Percentiles rank a stretch among this genome's conserved stretches.
phyloP scores from a whole-genome alignment of 1,284 basidiomycete species.

The Phellinidium pouzarii region DNA sequence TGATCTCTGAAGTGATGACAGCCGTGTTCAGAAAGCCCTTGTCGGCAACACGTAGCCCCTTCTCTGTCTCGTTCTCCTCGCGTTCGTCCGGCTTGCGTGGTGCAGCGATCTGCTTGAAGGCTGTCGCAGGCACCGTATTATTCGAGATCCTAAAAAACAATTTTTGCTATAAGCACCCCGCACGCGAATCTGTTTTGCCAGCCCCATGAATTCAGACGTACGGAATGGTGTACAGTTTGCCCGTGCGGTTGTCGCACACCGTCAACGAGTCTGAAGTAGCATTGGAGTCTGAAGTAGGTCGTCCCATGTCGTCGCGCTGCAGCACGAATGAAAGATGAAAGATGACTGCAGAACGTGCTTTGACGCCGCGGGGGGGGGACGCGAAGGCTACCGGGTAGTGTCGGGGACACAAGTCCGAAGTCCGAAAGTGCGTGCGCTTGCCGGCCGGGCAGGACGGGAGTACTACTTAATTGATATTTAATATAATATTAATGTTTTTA shows the following conservation, averaged over 20 bases:
- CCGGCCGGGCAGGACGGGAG: too few species aligned
- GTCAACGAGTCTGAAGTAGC: constrained; percentile 43
- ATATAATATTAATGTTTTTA: too few species aligned
- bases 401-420: too few species aligned
- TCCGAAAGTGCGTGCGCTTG: too few species aligned
- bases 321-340: too few species aligned
- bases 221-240: constrained; percentile 71
- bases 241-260: constrained; percentile 79
- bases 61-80: constrained; percentile 77
- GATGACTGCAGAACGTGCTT: too few species aligned
- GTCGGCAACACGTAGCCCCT: constrained; percentile 71
- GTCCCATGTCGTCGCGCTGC: constrained; percentile 11
- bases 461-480: too few species aligned
- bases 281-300: constrained; percentile 5
- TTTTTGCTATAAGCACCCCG: too few species aligned
- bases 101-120: constrained; percentile 72
- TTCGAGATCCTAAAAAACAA: constrained; percentile 50
- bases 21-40: constrained; percentile 84
- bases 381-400: too few species aligned
- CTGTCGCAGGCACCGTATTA: constrained; percentile 72
- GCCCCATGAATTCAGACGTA: constrained; percentile 33
- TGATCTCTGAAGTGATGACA: constrained; percentile 74
- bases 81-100: constrained; percentile 50
- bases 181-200: too few species aligned
- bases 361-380: too few species aligned